Percentiles rank a stretch among this genome's conserved stretches.
These are phyloP conservation scores for Coniosporium tulheliwenetii DNA, from an alignment of 2,329 filamentous ascomycete species.

Conservation along the genomic window DNA sequence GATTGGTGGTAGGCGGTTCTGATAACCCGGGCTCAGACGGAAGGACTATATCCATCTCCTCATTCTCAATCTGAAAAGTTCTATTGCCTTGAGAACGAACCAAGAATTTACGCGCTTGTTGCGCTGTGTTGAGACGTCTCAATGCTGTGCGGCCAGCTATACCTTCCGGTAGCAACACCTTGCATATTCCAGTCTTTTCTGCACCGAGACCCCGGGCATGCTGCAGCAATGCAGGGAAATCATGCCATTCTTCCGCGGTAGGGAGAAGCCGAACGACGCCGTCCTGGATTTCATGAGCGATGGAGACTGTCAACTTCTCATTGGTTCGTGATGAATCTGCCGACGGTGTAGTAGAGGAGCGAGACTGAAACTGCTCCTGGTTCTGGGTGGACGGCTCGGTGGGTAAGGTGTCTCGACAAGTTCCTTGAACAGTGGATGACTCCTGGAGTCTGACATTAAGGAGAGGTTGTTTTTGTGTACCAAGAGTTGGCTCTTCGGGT, in stretches of 20 bases:
- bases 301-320: background rate
- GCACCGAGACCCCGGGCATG: background rate
- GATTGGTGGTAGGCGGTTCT: background rate
- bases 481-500: background rate
- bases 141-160: background rate
- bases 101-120: background rate
- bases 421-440: background rate
- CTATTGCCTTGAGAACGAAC: background rate
- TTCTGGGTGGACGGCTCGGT: background rate
- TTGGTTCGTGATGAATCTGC: background rate
- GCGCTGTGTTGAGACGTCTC: background rate
- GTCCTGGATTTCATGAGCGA: no score
- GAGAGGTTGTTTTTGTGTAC: background rate
- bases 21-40: background rate
- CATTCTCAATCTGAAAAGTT: background rate
- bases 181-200: background rate
- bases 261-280: no score
- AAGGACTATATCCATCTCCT: background rate
- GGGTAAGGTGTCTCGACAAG: background rate
- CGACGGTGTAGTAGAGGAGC: background rate
- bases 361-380: background rate
- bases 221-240: background rate
- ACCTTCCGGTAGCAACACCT: background rate
- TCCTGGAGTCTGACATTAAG: background rate
- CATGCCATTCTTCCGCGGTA: no score